Percentiles rank a stretch among this genome's conserved stretches.
Conservation (phyloP, 495 filamentous ascomycete genomes). For the Jackrogersella minutella region DNA sequence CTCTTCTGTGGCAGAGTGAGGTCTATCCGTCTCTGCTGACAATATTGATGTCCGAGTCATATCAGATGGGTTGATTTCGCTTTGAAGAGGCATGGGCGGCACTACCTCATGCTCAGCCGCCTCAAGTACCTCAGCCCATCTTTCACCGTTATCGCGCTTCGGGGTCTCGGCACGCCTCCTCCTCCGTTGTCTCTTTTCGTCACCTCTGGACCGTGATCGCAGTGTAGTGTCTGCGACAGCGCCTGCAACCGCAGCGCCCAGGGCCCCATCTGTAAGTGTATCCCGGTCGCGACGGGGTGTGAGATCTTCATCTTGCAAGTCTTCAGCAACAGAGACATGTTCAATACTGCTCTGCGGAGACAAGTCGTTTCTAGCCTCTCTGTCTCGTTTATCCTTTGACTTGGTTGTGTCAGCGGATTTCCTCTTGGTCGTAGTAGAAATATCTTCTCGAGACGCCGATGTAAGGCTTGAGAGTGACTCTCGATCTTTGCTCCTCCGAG, state of each 20-base stretch:
- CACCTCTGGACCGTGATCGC: conserved; percentile 49
- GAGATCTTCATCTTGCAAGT: conserved; percentile 46
- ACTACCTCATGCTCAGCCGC: conserved; percentile 48
- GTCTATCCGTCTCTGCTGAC: conserved; percentile 78
- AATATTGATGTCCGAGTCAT: conserved; percentile 89
- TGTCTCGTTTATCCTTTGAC: conserved; percentile 51
- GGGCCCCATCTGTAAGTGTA: conserved; percentile 49
- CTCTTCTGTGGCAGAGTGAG: conserved; percentile 67
- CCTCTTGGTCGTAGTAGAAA: conserved; percentile 54
- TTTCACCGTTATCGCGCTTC: conserved; percentile 49
- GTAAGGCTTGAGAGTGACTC: conserved; percentile 65
- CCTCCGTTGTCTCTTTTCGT: conserved; percentile 55
- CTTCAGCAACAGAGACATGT: conserved; percentile 49
- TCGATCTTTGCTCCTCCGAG: conserved; percentile 57
- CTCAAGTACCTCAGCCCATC: conserved; percentile 49
- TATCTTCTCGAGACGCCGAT: conserved; percentile 66
- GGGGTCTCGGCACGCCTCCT: conserved; percentile 54
- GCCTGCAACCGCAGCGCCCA: conserved; percentile 47
- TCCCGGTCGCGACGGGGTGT: conserved; percentile 53
- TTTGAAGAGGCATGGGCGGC: conserved; percentile 86
- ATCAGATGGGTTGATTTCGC: conserved; percentile 83
- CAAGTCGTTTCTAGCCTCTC: conserved; percentile 68
- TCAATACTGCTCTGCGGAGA: conserved; percentile 54
- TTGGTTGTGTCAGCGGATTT: conserved; percentile 49
- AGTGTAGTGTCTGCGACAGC: conserved; percentile 46